These are phyloP conservation scores for Tephrocybe sp. DNA, from an alignment of 768 basidiomycete species.

Conservation along the genomic window DNA sequence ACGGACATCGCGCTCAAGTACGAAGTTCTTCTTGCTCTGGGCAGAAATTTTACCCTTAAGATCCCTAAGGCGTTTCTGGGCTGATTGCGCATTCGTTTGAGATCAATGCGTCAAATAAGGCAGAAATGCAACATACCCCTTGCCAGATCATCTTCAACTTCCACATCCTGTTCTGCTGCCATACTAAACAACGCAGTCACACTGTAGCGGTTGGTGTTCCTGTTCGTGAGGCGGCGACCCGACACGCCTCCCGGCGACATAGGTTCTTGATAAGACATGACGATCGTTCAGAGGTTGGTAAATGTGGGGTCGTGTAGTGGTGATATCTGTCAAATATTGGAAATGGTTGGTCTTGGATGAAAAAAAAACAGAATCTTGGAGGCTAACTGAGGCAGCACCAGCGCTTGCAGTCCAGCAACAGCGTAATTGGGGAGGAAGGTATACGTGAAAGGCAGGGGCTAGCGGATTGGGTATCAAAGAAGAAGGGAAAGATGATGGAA, in stretches of 20 bases:
- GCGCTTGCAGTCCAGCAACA: slow-evolving; percentile 39
- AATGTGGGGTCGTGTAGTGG: slow-evolving; percentile 18
- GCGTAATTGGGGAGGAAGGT: slow-evolving; percentile 24
- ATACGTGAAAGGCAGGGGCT: slow-evolving; percentile 17
- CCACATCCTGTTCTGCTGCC: slow-evolving; percentile 98
- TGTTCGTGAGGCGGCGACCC: slow-evolving; percentile 77
- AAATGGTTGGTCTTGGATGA: slow-evolving; percentile 14
- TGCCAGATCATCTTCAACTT: slow-evolving; percentile 96
- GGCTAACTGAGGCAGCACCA: slow-evolving; percentile 40
- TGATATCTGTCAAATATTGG: slow-evolving; percentile 16
- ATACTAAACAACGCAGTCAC: slow-evolving; percentile 96
- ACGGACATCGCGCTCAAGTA: slow-evolving; percentile 96
- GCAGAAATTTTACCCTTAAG: slow-evolving; percentile 96
- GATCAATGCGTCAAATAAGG: slow-evolving; percentile 3
- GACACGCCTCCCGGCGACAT: slow-evolving; percentile 66
- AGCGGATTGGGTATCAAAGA: slow-evolving; percentile 37
- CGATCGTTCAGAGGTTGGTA: slow-evolving; percentile 29
- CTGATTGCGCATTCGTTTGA: slow-evolving; percentile 37
- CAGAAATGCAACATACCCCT: slow-evolving; percentile 58
- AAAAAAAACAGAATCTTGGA: slow-evolving; percentile 13
- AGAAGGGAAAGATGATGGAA: slow-evolving; percentile 20
- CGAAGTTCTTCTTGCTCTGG: slow-evolving; percentile 99
- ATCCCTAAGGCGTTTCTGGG: slow-evolving; percentile 95
- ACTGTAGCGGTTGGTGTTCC: slow-evolving; percentile 95
- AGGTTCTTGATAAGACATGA: slow-evolving; percentile 66